A percentile compares a stretch with the other conserved stretches of the same genome.
phyloP scores from a whole-genome alignment of 1,284 basidiomycete species.

The Testicularia cyperi region DNA sequence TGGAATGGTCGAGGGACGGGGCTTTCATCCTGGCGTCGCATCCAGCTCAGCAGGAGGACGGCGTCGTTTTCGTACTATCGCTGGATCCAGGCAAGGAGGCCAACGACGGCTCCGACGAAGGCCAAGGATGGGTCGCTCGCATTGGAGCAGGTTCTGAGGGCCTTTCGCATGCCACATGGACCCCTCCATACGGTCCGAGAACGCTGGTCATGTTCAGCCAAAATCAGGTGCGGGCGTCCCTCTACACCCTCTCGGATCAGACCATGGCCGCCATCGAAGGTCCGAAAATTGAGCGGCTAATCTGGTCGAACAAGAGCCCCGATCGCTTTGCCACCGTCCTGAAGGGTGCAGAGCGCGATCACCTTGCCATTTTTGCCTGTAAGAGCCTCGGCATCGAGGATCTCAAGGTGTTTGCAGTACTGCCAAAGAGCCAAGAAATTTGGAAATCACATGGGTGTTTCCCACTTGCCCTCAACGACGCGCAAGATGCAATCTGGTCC shows the following conservation, averaged over 20 bases:
- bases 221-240: constrained; percentile 28
- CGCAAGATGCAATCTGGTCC: constrained; percentile 75
- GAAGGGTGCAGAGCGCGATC: constrained; percentile 27
- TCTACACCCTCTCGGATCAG: constrained; percentile 38
- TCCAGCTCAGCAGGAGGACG: constrained; percentile 20
- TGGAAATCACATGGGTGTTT: constrained; percentile 68
- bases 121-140: constrained; percentile 49
- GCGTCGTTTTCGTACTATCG: constrained; percentile 45
- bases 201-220: constrained; percentile 39
- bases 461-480: constrained; percentile 72
- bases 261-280: constrained; percentile 39
- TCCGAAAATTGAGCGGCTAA: constrained; percentile 32
- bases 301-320: constrained; percentile 22
- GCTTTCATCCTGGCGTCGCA: constrained; percentile 38
- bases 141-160: constrained; percentile 46
- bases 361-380: constrained; percentile 16
- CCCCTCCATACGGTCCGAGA: constrained; percentile 31
- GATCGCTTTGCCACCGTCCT: constrained; percentile 27
- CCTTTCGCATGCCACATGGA: constrained; percentile 40
- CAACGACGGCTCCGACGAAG: constrained; percentile 45
- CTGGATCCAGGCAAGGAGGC: constrained; percentile 48
- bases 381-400: constrained; percentile 11
- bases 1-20: constrained; percentile 51
- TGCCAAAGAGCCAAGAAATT: constrained; percentile 15
- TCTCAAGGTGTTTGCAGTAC: constrained; percentile 11